Percentiles rank a stretch among this genome's conserved stretches.
These are phyloP conservation scores for Vairimorpha necatrix DNA, from an alignment of 371 early-diverging fungal genomes.

Conservation along the genomic window DNA sequence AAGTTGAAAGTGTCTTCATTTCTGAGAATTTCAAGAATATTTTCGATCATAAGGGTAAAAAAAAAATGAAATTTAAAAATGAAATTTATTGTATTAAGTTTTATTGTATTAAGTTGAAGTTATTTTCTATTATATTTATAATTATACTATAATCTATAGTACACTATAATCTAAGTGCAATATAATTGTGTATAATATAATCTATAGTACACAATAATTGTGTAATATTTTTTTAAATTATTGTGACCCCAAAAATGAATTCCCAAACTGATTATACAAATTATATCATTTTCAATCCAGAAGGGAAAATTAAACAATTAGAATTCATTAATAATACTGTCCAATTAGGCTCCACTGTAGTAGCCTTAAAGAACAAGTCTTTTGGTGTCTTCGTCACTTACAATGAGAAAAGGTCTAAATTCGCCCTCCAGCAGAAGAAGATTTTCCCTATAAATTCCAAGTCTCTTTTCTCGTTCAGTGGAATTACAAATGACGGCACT, in stretches of 20 bases:
- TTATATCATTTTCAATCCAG: slow-evolving; percentile 60
- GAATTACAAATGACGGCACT: slow-evolving; percentile 65
- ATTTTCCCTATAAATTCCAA: slow-evolving; percentile 52
- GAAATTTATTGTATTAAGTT: too few relatives aligned
- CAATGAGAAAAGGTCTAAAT: slow-evolving; percentile 46
- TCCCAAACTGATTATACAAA: slow-evolving; percentile 53
- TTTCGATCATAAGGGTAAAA: slow-evolving; percentile 25
- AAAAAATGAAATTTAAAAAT: neutral
- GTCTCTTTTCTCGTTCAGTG: slow-evolving; percentile 62
- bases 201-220: too few relatives aligned
- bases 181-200: too few relatives aligned
- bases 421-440: slow-evolving; percentile 52
- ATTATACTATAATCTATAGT: too few relatives aligned
- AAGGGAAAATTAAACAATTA: slow-evolving; percentile 62
- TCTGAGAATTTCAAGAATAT: slow-evolving; percentile 36
- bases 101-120: too few relatives aligned
- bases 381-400: slow-evolving; percentile 60
- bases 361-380: slow-evolving; percentile 52
- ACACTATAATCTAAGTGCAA: too few relatives aligned
- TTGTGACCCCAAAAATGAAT: slow-evolving; percentile 37
- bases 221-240: neutral
- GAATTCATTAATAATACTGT: slow-evolving; percentile 54
- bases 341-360: slow-evolving; percentile 57
- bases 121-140: too few relatives aligned
- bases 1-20: slow-evolving; percentile 42